Conservation (phyloP, 441 rosid genomes). For the Arabidopsis hybrid region DNA sequence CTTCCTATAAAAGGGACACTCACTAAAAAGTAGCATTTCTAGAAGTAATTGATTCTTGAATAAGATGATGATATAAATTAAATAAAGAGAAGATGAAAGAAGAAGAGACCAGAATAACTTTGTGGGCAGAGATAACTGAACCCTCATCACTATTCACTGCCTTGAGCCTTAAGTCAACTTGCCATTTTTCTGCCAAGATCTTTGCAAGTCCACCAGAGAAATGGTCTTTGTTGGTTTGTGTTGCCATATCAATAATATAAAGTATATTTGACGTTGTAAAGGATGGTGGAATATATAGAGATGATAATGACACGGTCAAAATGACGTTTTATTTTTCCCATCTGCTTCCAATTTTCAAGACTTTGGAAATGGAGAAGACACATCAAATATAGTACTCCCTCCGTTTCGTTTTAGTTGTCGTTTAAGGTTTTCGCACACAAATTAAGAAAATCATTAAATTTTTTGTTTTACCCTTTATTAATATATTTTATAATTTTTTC, state of each 20-base stretch:
- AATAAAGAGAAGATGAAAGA: background rate
- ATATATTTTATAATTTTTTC: no score
- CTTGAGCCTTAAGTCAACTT: background rate
- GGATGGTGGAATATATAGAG: background rate
- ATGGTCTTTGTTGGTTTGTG: background rate
- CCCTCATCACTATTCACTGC: background rate
- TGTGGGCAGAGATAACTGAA: background rate
- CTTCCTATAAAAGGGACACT: no score
- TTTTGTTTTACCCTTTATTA: no score
- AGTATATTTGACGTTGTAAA: background rate
- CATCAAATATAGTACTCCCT: no score
- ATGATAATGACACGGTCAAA: background rate
- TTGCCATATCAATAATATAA: background rate
- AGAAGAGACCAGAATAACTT: background rate
- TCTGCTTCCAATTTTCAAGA: no score
- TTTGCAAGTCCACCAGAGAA: constrained; percentile 4
- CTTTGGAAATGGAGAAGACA: no score
- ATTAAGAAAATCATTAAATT: no score
- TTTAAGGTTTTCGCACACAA: no score
- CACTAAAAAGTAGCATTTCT: no score
- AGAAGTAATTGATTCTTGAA: background rate
- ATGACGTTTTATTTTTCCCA: no score
- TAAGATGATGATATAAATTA: background rate
- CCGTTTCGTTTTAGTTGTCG: no score
- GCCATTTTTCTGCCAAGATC: background rate